phyloP scores from a whole-genome alignment of 1,284 basidiomycete species.

The Mycosarcoma mackinlayi region DNA sequence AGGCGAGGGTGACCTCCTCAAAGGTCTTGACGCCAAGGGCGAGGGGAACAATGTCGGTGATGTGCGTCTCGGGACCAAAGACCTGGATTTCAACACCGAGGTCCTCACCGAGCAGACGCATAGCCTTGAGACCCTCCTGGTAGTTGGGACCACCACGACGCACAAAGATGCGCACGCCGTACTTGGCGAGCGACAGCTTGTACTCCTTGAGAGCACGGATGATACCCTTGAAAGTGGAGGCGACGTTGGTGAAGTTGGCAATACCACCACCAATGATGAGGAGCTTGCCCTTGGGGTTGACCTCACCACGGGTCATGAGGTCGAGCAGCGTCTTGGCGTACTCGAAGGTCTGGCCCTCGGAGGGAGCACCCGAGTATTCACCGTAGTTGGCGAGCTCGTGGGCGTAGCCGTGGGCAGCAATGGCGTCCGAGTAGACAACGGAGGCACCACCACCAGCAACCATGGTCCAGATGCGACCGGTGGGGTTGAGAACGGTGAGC shows the following conservation, averaged over 20 bases:
- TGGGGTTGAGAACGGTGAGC: conserved; percentile 92
- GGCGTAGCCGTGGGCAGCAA: conserved; percentile 94
- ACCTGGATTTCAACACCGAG: conserved; percentile 95
- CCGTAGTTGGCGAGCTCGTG: conserved; percentile 99
- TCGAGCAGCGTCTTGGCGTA: conserved; percentile 99
- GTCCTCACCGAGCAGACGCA: conserved; percentile 96
- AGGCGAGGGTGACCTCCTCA: conserved; percentile 66
- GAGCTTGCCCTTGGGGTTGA: conserved; percentile 79
- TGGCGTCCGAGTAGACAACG: conserved; percentile 89
- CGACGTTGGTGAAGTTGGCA: conserved; percentile 99
- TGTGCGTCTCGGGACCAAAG: conserved; percentile 97
- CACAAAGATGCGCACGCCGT: conserved; percentile 75
- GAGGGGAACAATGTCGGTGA: conserved; percentile 97
- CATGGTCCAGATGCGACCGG: conserved; percentile 99
- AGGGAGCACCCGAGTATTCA: conserved; percentile 98
- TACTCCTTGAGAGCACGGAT: conserved; percentile 95
- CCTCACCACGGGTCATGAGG: conserved; percentile 82
- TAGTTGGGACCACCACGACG: conserved; percentile 99
- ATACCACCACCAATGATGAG: conserved; percentile 99
- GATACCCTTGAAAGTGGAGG: conserved; percentile 99
- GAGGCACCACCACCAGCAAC: conserved; percentile 85
- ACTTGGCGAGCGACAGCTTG: conserved; percentile 72
- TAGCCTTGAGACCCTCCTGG: conserved; percentile 98
- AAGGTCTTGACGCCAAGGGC: conserved; percentile 80
- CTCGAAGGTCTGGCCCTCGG: conserved; percentile 98